Evolutionary conservation across 163 green algal genomes (phyloP).

Genomic region (Chlamydomonas reinhardtii): DNA sequence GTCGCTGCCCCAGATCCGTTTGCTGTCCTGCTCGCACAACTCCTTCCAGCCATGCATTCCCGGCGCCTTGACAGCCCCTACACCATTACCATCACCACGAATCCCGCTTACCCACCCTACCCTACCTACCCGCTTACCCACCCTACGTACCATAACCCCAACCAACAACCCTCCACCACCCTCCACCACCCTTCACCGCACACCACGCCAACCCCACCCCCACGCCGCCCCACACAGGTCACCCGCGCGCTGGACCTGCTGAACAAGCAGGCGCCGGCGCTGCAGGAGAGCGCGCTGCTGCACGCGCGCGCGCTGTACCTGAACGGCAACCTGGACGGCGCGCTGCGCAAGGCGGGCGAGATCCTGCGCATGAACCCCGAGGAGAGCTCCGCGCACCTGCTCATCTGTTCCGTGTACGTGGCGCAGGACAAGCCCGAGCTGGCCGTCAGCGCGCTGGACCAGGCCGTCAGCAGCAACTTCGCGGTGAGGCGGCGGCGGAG

Average conservation of each 20-base stretch:
- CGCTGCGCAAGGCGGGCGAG: constrained; percentile 66
- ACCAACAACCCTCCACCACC: too few species aligned
- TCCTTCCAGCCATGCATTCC: too few species aligned
- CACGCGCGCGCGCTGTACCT: constrained; percentile 71
- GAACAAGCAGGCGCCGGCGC: constrained; percentile 55
- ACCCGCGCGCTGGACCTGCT: constrained; percentile 58
- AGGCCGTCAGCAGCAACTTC: constrained; percentile 78
- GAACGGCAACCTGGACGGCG: constrained; percentile 69
- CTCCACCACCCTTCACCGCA: too few species aligned
- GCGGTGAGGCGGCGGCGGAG: constrained; percentile 32
- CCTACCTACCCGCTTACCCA: too few species aligned
- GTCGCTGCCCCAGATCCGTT: too few species aligned
- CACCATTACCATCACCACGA: too few species aligned
- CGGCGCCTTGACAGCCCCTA: too few species aligned
- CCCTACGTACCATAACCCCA: too few species aligned
- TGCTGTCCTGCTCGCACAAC: constrained; percentile 8
- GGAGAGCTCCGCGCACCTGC: constrained; percentile 67
- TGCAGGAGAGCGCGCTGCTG: constrained; percentile 73
- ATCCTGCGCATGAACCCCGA: constrained; percentile 66
- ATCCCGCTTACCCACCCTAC: too few species aligned
- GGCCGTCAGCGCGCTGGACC: constrained; percentile 71
- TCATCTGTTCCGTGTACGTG: constrained; percentile 74
- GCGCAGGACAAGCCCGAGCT: constrained; percentile 62
- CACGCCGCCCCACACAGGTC: background rate
- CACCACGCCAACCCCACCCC: background rate